These are phyloP conservation scores for Samsoniella hepiali DNA, from an alignment of 2,329 filamentous ascomycete species.

Conservation along the genomic window DNA sequence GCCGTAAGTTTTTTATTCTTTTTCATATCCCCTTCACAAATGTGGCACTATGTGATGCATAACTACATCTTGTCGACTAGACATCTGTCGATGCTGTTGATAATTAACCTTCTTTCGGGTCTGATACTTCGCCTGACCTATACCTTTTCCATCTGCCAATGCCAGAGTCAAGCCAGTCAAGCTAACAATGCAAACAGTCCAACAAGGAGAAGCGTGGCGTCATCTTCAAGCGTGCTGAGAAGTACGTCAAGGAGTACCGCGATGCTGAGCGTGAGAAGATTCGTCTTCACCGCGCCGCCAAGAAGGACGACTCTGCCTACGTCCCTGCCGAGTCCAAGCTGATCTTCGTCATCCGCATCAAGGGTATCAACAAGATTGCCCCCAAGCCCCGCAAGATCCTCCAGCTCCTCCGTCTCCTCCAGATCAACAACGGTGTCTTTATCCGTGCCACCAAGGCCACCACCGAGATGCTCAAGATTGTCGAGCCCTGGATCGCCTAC, in stretches of 20 bases:
- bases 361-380: constrained; percentile 99
- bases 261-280: constrained; percentile 98
- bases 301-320: constrained; percentile 90
- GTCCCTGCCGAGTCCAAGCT: constrained; percentile 93
- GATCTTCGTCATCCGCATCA: constrained; percentile 98
- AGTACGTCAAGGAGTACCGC: constrained; percentile 99
- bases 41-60: constrained; percentile 72
- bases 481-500: constrained; percentile 98
- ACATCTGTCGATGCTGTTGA: constrained; percentile 95
- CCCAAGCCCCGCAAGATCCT: constrained; percentile 99
- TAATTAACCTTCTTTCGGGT: constrained; percentile 99
- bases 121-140: constrained; percentile 59
- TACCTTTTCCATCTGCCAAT: constrained; percentile 15
- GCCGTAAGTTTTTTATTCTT: constrained; percentile 61
- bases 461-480: constrained; percentile 92
- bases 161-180: constrained; percentile 10
- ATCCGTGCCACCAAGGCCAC: constrained; percentile 97
- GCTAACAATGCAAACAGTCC: constrained; percentile 60
- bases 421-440: constrained; percentile 99
- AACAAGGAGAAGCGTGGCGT: constrained; percentile 98
- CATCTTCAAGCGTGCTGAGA: constrained; percentile 99
- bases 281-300: constrained; percentile 83
- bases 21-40: constrained; percentile 20
- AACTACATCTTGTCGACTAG: constrained; percentile 83
- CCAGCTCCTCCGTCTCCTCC: constrained; percentile 97